Conservation (phyloP, 2,329 filamentous ascomycete species). For the Aspergillus quadricinctus region DNA sequence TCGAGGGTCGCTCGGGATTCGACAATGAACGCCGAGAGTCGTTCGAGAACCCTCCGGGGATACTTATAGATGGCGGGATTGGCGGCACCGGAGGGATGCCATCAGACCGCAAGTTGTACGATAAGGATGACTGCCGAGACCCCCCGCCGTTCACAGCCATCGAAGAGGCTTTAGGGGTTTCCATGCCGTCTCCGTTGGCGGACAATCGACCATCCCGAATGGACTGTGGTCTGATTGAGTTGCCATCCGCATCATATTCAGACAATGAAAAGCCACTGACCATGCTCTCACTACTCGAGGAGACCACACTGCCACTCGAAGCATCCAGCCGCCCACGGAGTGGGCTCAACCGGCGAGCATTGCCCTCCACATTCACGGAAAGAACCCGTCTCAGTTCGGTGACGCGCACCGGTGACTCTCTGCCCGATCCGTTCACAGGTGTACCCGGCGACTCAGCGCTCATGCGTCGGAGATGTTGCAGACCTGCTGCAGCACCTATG, state of each 20-base stretch:
- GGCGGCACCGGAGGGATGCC: conserved; percentile 45
- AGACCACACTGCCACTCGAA: conserved; percentile 31
- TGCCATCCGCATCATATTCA: conserved; percentile 28
- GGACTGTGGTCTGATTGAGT: conserved; percentile 25
- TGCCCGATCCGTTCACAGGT: conserved; percentile 34
- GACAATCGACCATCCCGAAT: conserved; percentile 16
- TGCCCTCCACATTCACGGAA: conserved; percentile 34
- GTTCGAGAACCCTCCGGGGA: conserved; percentile 40
- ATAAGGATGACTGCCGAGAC: conserved; percentile 5
- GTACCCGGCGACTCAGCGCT: conserved; percentile 35
- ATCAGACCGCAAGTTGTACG: conserved; percentile 16
- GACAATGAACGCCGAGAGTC: conserved; percentile 33
- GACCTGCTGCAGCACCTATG: conserved; percentile 22
- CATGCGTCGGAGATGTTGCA: conserved; percentile 30
- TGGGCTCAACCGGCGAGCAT: conserved; percentile 38
- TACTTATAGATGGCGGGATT: conserved; percentile 37
- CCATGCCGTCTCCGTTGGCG: conserved; percentile 24
- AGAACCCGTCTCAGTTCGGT: conserved; percentile 47
- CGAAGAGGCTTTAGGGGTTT: conserved; percentile 29
- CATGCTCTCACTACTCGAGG: conserved; percentile 45
- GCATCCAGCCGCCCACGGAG: conserved; percentile 36
- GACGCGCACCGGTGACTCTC: conserved; percentile 45
- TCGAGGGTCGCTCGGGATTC: conserved; percentile 28
- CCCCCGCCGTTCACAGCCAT: conserved; percentile 14
- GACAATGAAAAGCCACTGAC: conserved; percentile 38